phyloP scores from a whole-genome alignment of 192 early-diverging fungal species.

The Linnemannia hyalina region DNA sequence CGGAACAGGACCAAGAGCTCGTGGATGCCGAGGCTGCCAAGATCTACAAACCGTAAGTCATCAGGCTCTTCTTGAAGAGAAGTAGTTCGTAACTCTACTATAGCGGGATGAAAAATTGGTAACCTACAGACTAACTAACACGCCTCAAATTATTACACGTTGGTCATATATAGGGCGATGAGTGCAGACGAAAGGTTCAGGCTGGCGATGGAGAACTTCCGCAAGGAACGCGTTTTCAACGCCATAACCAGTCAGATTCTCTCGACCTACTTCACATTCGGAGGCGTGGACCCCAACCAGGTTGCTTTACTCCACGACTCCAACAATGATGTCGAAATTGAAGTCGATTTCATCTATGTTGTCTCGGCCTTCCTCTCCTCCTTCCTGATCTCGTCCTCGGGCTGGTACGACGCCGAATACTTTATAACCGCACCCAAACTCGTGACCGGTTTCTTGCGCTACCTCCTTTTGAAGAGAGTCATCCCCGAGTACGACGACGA shows the following conservation, averaged over 20 bases:
- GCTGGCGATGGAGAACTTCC: slow-evolving; percentile 43
- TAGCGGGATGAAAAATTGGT: not conserved
- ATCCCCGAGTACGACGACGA: slow-evolving; percentile 38
- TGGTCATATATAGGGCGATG: slow-evolving; percentile 1
- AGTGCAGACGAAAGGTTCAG: slow-evolving; percentile 27
- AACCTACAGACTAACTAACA: too few relatives aligned
- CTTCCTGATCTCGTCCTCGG: not conserved
- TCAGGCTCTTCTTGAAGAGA: too few relatives aligned
- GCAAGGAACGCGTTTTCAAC: slow-evolving; percentile 32
- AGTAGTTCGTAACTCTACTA: too few relatives aligned
- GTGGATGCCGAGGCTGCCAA: not conserved
- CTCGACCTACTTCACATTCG: slow-evolving; percentile 35
- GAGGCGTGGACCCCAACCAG: slow-evolving; percentile 30
- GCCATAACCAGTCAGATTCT: slow-evolving; percentile 23
- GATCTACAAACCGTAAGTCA: slow-evolving; percentile 25
- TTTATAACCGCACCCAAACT: slow-evolving; percentile 38
- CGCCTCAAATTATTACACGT: not conserved
- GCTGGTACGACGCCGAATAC: slow-evolving; percentile 27
- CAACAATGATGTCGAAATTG: not conserved
- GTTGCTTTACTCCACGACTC: not conserved
- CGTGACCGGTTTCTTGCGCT: slow-evolving; percentile 26
- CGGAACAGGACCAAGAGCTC: slow-evolving; percentile 3
- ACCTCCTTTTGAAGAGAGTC: slow-evolving; percentile 20
- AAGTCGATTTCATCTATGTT: slow-evolving; percentile 34
- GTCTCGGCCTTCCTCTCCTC: slow-evolving; percentile 38